Evolutionary conservation across 1,139 yeast species (phyloP).

Genomic region (Blastobotrys malaysiensis): DNA sequence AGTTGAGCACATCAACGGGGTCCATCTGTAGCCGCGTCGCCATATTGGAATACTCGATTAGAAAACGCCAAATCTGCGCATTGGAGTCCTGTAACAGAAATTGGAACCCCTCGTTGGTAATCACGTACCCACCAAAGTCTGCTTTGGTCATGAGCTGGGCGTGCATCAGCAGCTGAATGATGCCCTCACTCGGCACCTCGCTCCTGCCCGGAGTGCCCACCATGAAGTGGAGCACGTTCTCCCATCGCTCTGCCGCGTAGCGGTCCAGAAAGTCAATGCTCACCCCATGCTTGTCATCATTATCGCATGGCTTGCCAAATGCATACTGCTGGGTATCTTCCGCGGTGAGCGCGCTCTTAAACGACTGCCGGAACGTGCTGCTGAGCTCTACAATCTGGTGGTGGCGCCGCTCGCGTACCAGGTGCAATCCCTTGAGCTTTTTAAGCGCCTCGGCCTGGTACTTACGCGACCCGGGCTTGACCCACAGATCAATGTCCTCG

Average conservation of each 20-base stretch:
- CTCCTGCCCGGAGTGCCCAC: conserved; percentile 50
- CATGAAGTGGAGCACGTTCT: conserved; percentile 91
- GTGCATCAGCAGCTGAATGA: conserved; percentile 42
- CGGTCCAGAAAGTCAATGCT: conserved; percentile 62
- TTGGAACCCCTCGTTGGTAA: conserved; percentile 91
- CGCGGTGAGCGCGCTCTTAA: conserved; percentile 76
- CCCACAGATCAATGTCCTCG: conserved; percentile 70
- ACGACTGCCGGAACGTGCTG: conserved; percentile 66
- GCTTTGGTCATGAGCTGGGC: conserved; percentile 77
- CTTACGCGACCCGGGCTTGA: conserved; percentile 44
- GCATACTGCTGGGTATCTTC: conserved; percentile 39
- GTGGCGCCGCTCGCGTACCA: conserved; percentile 59
- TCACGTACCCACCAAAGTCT: conserved; percentile 46
- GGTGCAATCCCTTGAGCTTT: conserved; percentile 68
- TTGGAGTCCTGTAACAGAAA: conserved; percentile 86
- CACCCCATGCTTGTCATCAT: conserved; percentile 48
- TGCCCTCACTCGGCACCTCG: conserved; percentile 46
- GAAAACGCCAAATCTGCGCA: conserved; percentile 90
- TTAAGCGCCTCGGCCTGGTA: conserved; percentile 74
- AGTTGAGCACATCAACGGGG: conserved; percentile 91
- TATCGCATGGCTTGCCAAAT: conserved; percentile 51
- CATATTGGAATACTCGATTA: conserved; percentile 79
- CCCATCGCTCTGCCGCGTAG: conserved; percentile 89
- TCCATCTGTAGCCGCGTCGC: conserved; percentile 86
- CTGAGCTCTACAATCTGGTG: conserved; percentile 58